Percentiles rank a stretch among this genome's conserved stretches.
These are phyloP conservation scores for Septoria petroselini DNA, from an alignment of 2,329 filamentous ascomycete species.

Conservation along the genomic window DNA sequence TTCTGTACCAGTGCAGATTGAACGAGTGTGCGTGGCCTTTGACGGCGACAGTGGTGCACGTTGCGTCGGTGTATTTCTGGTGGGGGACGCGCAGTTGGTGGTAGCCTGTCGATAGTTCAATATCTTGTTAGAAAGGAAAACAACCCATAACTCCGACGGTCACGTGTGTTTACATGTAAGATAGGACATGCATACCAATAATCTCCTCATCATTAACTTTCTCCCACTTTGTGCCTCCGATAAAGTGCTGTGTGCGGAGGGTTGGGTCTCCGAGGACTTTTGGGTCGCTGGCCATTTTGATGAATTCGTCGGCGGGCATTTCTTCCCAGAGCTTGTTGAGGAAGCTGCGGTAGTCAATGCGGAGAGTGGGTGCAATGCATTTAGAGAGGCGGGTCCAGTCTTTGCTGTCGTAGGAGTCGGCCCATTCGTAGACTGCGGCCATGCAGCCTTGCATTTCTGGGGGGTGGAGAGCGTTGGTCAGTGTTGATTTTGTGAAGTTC, in stretches of 20 bases:
- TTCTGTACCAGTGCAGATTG: conserved; percentile 56
- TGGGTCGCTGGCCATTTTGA: conserved; percentile 52
- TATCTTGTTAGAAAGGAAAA: too few relatives aligned
- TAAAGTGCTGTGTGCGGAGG: conserved; percentile 57
- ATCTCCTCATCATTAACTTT: conserved; percentile 50
- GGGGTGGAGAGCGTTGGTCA: background rate
- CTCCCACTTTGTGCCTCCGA: conserved; percentile 54
- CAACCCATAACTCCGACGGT: too few relatives aligned
- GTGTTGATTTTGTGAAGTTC: background rate
- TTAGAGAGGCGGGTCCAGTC: conserved; percentile 60
- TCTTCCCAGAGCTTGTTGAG: conserved; percentile 55
- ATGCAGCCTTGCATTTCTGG: conserved; percentile 42
- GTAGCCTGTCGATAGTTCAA: conserved; percentile 43
- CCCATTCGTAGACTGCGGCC: conserved; percentile 57
- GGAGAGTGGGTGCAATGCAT: conserved; percentile 59
- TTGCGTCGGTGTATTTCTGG: conserved; percentile 53
- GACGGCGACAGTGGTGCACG: conserved; percentile 46
- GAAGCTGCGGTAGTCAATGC: conserved; percentile 67
- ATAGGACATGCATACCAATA: conserved; percentile 34
- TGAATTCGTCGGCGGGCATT: conserved; percentile 55
- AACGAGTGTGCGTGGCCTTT: conserved; percentile 58
- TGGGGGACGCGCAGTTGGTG: conserved; percentile 60
- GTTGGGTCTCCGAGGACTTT: conserved; percentile 54
- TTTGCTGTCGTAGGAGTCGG: conserved; percentile 64
- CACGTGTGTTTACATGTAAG: too few relatives aligned